phyloP scores from a whole-genome alignment of 371 early-diverging fungal species.

The Sporodiniella umbellata region DNA sequence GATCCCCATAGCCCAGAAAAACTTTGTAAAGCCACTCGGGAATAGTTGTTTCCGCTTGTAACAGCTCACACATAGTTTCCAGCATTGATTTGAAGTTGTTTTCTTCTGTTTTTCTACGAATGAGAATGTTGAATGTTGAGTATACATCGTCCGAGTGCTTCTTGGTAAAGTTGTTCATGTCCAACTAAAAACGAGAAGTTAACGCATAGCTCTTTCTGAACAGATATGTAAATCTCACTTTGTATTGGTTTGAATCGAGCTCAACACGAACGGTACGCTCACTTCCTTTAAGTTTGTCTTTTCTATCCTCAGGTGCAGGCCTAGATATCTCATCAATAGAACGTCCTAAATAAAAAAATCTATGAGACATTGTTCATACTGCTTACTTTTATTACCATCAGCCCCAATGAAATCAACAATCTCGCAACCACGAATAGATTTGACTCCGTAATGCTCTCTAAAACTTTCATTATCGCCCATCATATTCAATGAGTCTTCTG shows the following conservation, averaged over 20 bases:
- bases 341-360: conserved; percentile 22
- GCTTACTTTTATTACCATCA: conserved; percentile 51
- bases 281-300: conserved; percentile 43
- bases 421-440: conserved; percentile 84
- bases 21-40: conserved; percentile 91
- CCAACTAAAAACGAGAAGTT: conserved; percentile 32
- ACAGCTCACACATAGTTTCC: conserved; percentile 84
- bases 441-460: conserved; percentile 70
- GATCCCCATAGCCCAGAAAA: conserved; percentile 86
- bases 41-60: conserved; percentile 73
- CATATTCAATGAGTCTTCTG: conserved; percentile 44
- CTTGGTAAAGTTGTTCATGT: conserved; percentile 26
- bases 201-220: too few relatives aligned
- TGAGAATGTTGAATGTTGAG: conserved; percentile 80
- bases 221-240: too few relatives aligned
- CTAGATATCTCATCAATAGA: conserved; percentile 55
- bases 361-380: neutral
- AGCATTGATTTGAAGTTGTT: conserved; percentile 92
- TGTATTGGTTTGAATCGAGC: conserved; percentile 87
- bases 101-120: conserved; percentile 84
- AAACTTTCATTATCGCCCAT: conserved; percentile 53
- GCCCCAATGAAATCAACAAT: conserved; percentile 73
- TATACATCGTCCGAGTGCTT: conserved; percentile 61
- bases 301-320: conserved; percentile 40
- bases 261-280: conserved; percentile 73